phyloP scores from a whole-genome alignment of 2,329 filamentous ascomycete species.

The Escovopsis sp. region DNA sequence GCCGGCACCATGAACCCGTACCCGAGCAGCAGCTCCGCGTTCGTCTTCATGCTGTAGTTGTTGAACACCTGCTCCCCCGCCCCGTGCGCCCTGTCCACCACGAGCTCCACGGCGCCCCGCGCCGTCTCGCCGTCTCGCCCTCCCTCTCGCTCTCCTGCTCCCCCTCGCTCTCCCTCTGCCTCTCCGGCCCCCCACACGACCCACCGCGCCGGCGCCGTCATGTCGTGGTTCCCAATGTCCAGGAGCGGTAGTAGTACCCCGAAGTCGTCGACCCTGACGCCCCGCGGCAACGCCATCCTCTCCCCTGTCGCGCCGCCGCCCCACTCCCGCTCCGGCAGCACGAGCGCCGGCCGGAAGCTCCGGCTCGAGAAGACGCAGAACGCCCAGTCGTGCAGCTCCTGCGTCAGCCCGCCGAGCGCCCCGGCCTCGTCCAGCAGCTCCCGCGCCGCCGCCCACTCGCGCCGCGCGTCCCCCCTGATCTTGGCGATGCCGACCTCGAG shows the following conservation, averaged over 20 bases:
- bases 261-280: conserved; percentile 37
- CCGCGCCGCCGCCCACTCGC: conserved; percentile 30
- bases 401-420: conserved; percentile 21
- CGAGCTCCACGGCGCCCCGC: conserved; percentile 25
- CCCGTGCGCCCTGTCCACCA: conserved; percentile 25
- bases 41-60: conserved; percentile 62
- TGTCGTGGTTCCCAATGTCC: conserved; percentile 59
- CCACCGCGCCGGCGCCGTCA: conserved; percentile 46
- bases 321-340: conserved; percentile 25
- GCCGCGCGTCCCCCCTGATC: conserved; percentile 30
- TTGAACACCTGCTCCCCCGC: conserved; percentile 47
- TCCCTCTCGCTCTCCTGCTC: too few species aligned
- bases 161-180: too few species aligned
- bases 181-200: conserved; percentile 18
- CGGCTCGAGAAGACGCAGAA: conserved; percentile 50
- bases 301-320: conserved; percentile 1
- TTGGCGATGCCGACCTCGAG: conserved; percentile 33
- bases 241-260: conserved; percentile 56
- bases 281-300: too few species aligned
- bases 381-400: conserved; percentile 47
- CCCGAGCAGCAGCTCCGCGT: conserved; percentile 51
- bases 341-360: conserved; percentile 48
- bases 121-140: too few species aligned
- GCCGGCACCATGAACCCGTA: conserved; percentile 46
- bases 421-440: conserved; percentile 17